Evolutionary conservation across 768 basidiomycete genomes (phyloP).

Genomic region (Hypsizygus marmoreus): DNA sequence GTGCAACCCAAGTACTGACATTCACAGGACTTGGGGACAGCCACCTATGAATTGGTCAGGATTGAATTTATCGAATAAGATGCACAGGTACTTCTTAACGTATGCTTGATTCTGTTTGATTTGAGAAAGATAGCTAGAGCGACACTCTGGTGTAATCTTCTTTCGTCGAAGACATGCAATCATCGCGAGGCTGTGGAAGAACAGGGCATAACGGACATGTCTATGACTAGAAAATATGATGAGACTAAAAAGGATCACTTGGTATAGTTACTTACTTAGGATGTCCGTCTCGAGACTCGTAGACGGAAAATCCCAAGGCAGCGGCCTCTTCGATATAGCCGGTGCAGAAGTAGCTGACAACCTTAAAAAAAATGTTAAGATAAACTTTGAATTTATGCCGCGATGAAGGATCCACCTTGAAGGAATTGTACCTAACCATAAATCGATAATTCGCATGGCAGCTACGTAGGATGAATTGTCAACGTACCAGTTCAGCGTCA

Average conservation of each 20-base stretch:
- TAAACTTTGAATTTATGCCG: background rate
- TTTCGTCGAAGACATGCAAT: conserved; percentile 58
- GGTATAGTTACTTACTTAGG: conserved; percentile 52
- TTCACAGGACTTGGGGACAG: conserved; percentile 70
- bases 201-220: conserved; percentile 66
- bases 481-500: conserved; percentile 61
- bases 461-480: background rate
- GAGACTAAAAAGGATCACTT: background rate
- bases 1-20: conserved; percentile 65
- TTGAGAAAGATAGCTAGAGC: conserved; percentile 52
- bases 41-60: conserved; percentile 48
- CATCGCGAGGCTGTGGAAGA: conserved; percentile 72
- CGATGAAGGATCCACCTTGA: conserved; percentile 46
- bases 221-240: conserved; percentile 48
- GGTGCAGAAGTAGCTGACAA: conserved; percentile 64
- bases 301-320: conserved; percentile 62
- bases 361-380: conserved; percentile 30
- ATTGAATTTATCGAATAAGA: background rate
- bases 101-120: conserved; percentile 61
- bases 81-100: conserved; percentile 52
- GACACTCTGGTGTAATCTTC: conserved; percentile 33
- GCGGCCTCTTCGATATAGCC: conserved; percentile 64
- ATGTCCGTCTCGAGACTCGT: conserved; percentile 55
- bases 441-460: background rate
- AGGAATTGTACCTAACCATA: conserved; percentile 58